phyloP scores from a whole-genome alignment of 2,329 filamentous ascomycete genomes.

The Claviceps purpurea region DNA sequence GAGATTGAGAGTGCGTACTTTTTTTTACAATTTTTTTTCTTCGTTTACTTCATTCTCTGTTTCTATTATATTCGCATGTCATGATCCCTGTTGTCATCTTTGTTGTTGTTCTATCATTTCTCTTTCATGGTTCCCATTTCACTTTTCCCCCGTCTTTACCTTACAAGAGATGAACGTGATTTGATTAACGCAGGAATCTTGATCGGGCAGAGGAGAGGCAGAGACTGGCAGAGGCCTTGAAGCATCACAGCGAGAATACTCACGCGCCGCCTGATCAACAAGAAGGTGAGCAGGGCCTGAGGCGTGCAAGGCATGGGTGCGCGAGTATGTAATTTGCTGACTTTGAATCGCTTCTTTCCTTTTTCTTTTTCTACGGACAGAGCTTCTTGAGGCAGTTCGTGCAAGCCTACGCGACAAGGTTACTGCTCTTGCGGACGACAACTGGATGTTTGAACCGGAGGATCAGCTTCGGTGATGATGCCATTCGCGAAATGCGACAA shows the following conservation, averaged over 20 bases:
- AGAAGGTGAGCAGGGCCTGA: slow-evolving; percentile 39
- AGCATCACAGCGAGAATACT: slow-evolving; percentile 44
- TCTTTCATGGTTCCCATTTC: too few relatives aligned
- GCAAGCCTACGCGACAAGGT: slow-evolving; percentile 62
- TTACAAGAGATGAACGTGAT: background rate
- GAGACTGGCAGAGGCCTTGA: slow-evolving; percentile 46
- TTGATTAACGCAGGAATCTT: background rate
- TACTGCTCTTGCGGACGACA: slow-evolving; percentile 62
- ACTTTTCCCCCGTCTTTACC: background rate
- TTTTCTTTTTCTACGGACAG: slow-evolving; percentile 22
- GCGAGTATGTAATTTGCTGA: background rate
- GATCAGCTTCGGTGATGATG: slow-evolving; percentile 29
- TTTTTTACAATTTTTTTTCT: background rate
- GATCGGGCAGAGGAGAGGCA: slow-evolving; percentile 40
- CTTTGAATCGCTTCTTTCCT: background rate
- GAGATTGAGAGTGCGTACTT: slow-evolving; percentile 38
- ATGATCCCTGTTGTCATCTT: background rate
- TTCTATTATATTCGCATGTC: background rate
- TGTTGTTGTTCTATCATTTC: too few relatives aligned
- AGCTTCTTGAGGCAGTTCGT: slow-evolving; percentile 56
- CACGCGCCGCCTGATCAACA: slow-evolving; percentile 46
- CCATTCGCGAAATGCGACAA: too few relatives aligned
- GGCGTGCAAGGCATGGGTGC: background rate
- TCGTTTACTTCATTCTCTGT: background rate
- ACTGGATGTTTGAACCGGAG: slow-evolving; percentile 81